Evolutionary conservation across 2,329 filamentous ascomycete genomes (phyloP).

Genomic region (Grosmannia clavigera): DNA sequence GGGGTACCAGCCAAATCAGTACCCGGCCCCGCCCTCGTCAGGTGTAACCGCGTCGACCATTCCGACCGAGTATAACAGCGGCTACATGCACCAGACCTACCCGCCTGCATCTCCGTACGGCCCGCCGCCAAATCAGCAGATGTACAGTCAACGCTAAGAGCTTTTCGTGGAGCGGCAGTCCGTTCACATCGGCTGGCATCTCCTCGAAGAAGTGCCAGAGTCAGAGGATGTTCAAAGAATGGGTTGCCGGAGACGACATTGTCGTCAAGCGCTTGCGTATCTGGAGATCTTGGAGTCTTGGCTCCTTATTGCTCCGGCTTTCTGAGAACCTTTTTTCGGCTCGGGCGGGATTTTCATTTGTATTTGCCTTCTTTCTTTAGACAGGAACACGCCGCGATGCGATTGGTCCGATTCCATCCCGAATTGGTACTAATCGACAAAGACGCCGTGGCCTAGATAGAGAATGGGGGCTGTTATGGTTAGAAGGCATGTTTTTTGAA

Average conservation of each 20-base stretch:
- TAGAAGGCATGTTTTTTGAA: neutral
- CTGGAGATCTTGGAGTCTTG: neutral
- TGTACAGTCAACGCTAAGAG: slow-evolving; percentile 39
- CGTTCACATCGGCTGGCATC: neutral
- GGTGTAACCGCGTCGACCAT: slow-evolving; percentile 41
- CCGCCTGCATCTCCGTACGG: slow-evolving; percentile 47
- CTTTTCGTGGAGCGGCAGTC: neutral
- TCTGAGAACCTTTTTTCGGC: neutral
- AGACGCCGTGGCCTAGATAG: neutral
- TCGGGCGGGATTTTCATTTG: neutral
- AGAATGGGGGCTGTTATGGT: neutral
- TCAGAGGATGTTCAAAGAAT: neutral
- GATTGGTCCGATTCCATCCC: neutral
- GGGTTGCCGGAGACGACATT: neutral
- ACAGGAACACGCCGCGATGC: neutral
- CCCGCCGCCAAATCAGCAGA: slow-evolving; percentile 41
- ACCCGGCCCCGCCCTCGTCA: slow-evolving; percentile 48
- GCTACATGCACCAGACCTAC: slow-evolving; percentile 45
- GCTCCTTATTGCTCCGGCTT: neutral
- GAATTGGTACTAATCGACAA: neutral
- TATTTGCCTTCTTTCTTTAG: neutral
- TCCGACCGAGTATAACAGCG: slow-evolving; percentile 41
- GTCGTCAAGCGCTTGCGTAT: neutral
- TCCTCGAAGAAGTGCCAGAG: neutral
- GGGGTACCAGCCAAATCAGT: slow-evolving; percentile 56